Evolutionary conservation across 2,329 filamentous ascomycete species (phyloP).

Genomic region (Stachybotrys echinatus): DNA sequence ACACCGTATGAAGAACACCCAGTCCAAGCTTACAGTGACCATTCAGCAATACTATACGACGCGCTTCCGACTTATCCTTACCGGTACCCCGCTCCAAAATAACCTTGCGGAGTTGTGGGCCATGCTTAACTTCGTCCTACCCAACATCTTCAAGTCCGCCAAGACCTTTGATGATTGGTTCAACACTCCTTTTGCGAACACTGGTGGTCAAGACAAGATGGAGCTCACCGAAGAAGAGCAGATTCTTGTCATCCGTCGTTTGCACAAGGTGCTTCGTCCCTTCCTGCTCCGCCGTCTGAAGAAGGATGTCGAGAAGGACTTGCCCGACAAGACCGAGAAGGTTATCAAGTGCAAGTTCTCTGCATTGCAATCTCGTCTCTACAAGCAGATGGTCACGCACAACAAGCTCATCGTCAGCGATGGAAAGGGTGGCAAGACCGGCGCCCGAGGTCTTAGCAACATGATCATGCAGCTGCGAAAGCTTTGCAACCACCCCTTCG

Average conservation of each 20-base stretch:
- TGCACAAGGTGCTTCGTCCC: conserved; percentile 94
- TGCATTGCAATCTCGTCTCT: conserved; percentile 83
- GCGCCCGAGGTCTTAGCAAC: conserved; percentile 91
- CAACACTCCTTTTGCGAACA: conserved; percentile 98
- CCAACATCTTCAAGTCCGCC: conserved; percentile 98
- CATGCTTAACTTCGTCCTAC: conserved; percentile 95
- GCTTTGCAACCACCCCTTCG: conserved; percentile 97
- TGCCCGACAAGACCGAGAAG: conserved; percentile 98
- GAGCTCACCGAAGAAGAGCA: conserved; percentile 99
- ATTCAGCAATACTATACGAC: conserved; percentile 94
- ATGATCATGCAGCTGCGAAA: conserved; percentile 99
- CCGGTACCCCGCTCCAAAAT: conserved; percentile 95
- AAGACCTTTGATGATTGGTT: conserved; percentile 99
- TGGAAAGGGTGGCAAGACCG: conserved; percentile 90
- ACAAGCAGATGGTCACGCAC: conserved; percentile 96
- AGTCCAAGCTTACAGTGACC: conserved; percentile 92
- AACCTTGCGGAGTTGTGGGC: conserved; percentile 96
- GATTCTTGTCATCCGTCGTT: conserved; percentile 92
- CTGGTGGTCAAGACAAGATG: conserved; percentile 97
- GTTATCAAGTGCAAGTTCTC: conserved; percentile 99
- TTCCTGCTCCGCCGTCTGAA: conserved; percentile 98
- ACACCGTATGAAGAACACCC: conserved; percentile 98
- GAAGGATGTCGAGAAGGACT: conserved; percentile 98
- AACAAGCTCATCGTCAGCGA: conserved; percentile 94
- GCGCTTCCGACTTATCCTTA: conserved; percentile 92